Percentiles rank a stretch among this genome's conserved stretches.
Evolutionary conservation across 1,284 basidiomycete species (phyloP).

Genomic region (Anthracocystis panici-leucophaei): DNA sequence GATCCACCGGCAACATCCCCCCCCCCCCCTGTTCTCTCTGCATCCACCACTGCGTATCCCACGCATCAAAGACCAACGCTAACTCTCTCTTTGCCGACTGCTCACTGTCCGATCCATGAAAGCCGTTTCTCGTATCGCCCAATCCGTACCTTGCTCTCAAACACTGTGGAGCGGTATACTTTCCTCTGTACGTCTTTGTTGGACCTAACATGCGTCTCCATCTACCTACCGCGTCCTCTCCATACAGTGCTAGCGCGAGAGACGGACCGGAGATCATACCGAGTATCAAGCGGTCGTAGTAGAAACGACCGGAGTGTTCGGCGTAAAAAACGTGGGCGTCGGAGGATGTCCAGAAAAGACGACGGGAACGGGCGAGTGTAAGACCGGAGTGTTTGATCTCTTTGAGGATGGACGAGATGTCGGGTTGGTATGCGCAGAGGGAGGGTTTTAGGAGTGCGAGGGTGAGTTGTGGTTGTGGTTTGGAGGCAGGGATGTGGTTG

Average conservation of each 20-base stretch:
- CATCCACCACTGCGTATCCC: conserved; percentile 58
- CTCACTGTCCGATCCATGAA: conserved; percentile 60
- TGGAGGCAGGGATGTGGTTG: neutral
- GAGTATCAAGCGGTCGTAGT: conserved; percentile 63
- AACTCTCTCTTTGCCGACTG: conserved; percentile 47
- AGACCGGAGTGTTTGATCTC: conserved; percentile 51
- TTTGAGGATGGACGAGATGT: conserved; percentile 55
- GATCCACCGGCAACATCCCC: conserved; percentile 21
- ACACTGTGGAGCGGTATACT: conserved; percentile 50
- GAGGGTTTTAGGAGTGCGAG: conserved; percentile 67
- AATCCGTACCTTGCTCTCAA: conserved; percentile 61
- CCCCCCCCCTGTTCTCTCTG: conserved; percentile 34
- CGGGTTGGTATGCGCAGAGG: conserved; percentile 60
- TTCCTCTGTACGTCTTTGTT: conserved; percentile 64
- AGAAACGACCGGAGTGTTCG: conserved; percentile 66
- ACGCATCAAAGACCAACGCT: conserved; percentile 55
- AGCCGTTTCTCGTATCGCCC: conserved; percentile 66
- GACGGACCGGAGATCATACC: conserved; percentile 65
- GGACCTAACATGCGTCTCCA: conserved; percentile 65
- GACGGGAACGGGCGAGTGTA: conserved; percentile 46
- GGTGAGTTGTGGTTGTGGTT: conserved; percentile 41
- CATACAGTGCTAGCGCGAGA: conserved; percentile 61
- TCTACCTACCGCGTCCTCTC: conserved; percentile 53
- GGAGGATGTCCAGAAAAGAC: conserved; percentile 57
- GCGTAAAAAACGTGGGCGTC: conserved; percentile 66